Evolutionary conservation across 441 rosid genomes (phyloP).

Genomic region (Viola pubescens): DNA sequence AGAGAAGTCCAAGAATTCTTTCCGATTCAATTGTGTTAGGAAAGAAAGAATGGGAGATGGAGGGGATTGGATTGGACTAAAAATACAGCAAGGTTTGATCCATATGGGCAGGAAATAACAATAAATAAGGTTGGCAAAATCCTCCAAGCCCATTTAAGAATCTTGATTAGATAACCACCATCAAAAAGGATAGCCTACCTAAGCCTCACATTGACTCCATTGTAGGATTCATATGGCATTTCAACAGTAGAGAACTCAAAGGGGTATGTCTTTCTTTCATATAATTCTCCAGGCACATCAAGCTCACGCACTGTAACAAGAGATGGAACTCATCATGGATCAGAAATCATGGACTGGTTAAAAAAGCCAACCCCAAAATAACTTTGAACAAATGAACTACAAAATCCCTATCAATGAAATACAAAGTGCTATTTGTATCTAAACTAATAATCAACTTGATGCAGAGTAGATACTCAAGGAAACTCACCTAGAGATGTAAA

Average conservation of each 20-base stretch:
- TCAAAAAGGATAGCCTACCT: slow-evolving; percentile 36
- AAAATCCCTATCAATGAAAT: no score
- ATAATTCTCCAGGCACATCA: slow-evolving; percentile 89
- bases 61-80: no score
- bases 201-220: slow-evolving; percentile 82
- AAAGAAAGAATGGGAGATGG: no score
- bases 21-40: no score
- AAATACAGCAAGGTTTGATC: no score
- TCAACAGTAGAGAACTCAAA: slow-evolving; percentile 87
- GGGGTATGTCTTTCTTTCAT: slow-evolving; percentile 78
- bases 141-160: no score
- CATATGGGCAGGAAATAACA: no score
- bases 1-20: no score
- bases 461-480: background rate
- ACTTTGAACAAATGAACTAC: no score
- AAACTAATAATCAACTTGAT: background rate
- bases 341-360: background rate
- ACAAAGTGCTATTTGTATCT: background rate
- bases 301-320: slow-evolving; percentile 71
- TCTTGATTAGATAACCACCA: no score
- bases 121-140: no score
- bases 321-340: slow-evolving; percentile 4
- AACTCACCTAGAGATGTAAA: slow-evolving; percentile 42
- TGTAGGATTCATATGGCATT: slow-evolving; percentile 90
- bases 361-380: background rate